Conservation (phyloP, 192 early-diverging fungal species). For the Coemansia sp. region DNA sequence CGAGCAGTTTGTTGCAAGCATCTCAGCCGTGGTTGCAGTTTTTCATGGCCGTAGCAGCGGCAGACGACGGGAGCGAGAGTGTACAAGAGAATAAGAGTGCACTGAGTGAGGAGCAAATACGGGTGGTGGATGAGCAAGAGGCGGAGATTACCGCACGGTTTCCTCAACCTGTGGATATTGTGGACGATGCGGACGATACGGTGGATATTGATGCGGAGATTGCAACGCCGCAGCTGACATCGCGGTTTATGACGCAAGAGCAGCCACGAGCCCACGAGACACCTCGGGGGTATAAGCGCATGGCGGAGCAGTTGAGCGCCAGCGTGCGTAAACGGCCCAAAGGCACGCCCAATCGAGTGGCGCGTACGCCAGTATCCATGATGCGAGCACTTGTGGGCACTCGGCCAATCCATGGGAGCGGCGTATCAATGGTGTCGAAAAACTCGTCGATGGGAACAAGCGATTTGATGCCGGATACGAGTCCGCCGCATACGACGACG, state of each 20-base stretch:
- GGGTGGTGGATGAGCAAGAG: constrained; percentile 32
- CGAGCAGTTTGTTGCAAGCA: constrained; percentile 42
- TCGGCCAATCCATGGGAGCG: constrained; percentile 16
- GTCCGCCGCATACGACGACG: constrained; percentile 45
- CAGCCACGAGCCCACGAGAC: constrained; percentile 8
- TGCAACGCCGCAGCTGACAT: constrained; percentile 48
- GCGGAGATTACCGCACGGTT: constrained; percentile 51
- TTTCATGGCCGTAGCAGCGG: constrained; percentile 51
- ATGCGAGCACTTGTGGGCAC: constrained; percentile 36
- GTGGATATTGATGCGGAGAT: constrained; percentile 49
- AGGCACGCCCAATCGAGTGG: constrained; percentile 12
- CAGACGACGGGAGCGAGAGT: constrained; percentile 13
- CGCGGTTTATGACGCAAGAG: constrained; percentile 54
- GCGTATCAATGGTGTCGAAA: constrained; percentile 25
- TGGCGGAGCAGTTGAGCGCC: constrained; percentile 34
- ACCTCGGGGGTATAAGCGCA: constrained; percentile 31
- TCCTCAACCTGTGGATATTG: constrained; percentile 12
- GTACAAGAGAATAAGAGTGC: too few relatives aligned
- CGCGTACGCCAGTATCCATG: constrained; percentile 41
- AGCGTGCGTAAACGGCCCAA: constrained; percentile 8
- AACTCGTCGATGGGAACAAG: constrained; percentile 44
- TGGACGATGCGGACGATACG: constrained; percentile 18
- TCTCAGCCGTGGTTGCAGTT: constrained; percentile 56
- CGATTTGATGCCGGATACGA: constrained; percentile 48
- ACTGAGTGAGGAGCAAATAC: constrained; percentile 24